Conservation (phyloP, 768 basidiomycete species). For the Mrakia gelida region DNA sequence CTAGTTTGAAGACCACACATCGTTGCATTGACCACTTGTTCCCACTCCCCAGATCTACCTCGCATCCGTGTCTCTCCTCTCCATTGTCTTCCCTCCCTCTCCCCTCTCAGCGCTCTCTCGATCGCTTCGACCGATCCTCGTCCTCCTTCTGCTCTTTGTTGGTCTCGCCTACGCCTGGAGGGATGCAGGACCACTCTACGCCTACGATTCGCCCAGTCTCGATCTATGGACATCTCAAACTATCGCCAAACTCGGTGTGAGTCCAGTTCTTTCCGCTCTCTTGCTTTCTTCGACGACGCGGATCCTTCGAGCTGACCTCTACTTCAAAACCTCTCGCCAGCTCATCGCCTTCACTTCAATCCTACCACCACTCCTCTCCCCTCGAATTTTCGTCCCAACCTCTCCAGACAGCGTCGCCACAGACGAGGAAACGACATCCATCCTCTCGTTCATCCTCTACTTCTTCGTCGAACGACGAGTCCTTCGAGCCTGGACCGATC, state of each 20-base stretch:
- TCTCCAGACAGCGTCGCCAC: not conserved
- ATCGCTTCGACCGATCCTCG: not conserved
- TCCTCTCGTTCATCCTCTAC: constrained; percentile 13
- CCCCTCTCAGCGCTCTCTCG: too few relatives aligned
- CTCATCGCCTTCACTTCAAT: too few relatives aligned
- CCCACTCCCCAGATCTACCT: not conserved
- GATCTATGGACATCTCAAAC: too few relatives aligned
- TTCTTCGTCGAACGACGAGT: constrained; percentile 37
- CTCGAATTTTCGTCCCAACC: not conserved
- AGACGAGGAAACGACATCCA: constrained; percentile 12
- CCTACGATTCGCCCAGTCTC: too few relatives aligned
- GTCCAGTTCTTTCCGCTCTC: too few relatives aligned
- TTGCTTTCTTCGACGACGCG: too few relatives aligned
- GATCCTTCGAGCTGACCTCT: too few relatives aligned
- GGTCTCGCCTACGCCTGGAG: not conserved
- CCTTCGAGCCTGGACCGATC: constrained; percentile 39
- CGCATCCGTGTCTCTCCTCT: not conserved
- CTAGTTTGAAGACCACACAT: not conserved
- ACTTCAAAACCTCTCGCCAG: too few relatives aligned
- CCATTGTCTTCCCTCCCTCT: constrained; percentile 7
- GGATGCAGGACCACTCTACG: too few relatives aligned
- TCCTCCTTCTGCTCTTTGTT: constrained; percentile 6
- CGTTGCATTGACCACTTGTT: not conserved
- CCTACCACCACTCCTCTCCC: constrained; percentile 15
- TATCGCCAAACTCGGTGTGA: too few relatives aligned